Percentiles rank a stretch among this genome's conserved stretches.
These are phyloP conservation scores for Globisporangium irregulare DNA, from an alignment of 352 stramenopile species.

Conservation along the genomic window DNA sequence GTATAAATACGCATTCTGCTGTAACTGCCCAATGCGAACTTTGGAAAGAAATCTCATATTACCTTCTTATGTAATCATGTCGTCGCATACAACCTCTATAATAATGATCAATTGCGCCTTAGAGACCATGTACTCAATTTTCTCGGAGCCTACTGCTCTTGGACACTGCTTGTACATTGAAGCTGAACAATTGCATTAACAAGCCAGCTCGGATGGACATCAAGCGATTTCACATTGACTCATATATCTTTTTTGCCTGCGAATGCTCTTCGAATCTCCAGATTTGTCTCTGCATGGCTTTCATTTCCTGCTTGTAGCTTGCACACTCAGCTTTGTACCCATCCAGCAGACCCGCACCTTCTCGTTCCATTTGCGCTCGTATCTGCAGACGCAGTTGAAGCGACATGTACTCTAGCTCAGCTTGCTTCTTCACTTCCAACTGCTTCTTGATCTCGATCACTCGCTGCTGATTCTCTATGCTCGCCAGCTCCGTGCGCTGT, in stretches of 20 bases:
- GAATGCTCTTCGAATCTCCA: neutral
- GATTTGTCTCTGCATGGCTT: neutral
- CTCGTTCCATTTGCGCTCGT: slow-evolving; percentile 27
- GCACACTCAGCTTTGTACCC: neutral
- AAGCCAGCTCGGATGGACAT: neutral
- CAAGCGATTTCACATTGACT: neutral
- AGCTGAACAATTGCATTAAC: neutral
- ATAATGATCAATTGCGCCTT: neutral
- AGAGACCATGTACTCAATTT: too few species aligned
- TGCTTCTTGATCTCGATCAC: slow-evolving; percentile 26
- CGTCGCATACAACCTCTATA: neutral
- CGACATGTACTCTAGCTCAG: slow-evolving; percentile 37
- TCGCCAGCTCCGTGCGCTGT: slow-evolving; percentile 23
- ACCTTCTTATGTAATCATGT: neutral
- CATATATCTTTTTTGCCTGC: neutral
- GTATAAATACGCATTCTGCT: neutral
- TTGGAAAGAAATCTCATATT: neutral
- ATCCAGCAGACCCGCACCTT: neutral
- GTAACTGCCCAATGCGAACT: neutral
- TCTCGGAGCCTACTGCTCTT: neutral
- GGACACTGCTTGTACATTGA: neutral
- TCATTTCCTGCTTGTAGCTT: neutral
- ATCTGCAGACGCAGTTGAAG: slow-evolving; percentile 36
- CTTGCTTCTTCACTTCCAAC: slow-evolving; percentile 27
- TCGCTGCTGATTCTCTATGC: slow-evolving; percentile 26